phyloP scores from a whole-genome alignment of 2,329 filamentous ascomycete species.

The Cladophialophora carrionii region DNA sequence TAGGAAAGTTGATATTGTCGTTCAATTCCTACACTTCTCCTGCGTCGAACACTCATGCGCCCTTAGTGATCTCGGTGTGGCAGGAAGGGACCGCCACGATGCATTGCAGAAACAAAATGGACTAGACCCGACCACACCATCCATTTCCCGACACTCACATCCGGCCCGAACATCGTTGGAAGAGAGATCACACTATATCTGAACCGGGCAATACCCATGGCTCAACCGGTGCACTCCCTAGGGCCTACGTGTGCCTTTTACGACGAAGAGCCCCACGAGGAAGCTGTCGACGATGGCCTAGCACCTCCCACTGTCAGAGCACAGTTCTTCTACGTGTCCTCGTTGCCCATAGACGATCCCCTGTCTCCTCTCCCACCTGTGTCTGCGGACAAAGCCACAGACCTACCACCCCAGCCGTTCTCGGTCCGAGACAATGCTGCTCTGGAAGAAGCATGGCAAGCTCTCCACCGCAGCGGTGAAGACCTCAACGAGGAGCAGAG shows the following conservation, averaged over 20 bases:
- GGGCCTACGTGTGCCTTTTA: conserved; percentile 60
- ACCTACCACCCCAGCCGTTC: conserved; percentile 73
- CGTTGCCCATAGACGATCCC: conserved; percentile 83
- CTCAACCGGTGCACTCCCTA: conserved; percentile 60
- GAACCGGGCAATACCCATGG: conserved; percentile 40
- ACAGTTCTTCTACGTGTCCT: conserved; percentile 84
- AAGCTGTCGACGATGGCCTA: conserved; percentile 38
- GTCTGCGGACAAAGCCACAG: conserved; percentile 54
- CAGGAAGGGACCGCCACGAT: neutral
- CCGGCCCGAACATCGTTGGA: neutral
- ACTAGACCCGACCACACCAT: neutral
- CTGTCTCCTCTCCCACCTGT: conserved; percentile 68
- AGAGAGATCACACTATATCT: neutral
- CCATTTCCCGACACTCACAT: neutral
- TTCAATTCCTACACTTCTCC: neutral
- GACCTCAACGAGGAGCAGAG: conserved; percentile 13
- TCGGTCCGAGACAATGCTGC: conserved; percentile 76
- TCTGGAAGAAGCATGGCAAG: conserved; percentile 76
- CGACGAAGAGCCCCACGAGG: conserved; percentile 39
- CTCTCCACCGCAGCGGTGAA: conserved; percentile 48
- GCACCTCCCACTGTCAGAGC: conserved; percentile 63
- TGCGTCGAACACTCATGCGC: neutral
- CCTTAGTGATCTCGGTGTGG: neutral
- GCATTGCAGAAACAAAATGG: neutral
- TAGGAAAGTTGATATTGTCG: conserved; percentile 18